Evolutionary conservation across 2,329 filamentous ascomycete genomes (phyloP).

Genomic region (Colletotrichum shisoi): DNA sequence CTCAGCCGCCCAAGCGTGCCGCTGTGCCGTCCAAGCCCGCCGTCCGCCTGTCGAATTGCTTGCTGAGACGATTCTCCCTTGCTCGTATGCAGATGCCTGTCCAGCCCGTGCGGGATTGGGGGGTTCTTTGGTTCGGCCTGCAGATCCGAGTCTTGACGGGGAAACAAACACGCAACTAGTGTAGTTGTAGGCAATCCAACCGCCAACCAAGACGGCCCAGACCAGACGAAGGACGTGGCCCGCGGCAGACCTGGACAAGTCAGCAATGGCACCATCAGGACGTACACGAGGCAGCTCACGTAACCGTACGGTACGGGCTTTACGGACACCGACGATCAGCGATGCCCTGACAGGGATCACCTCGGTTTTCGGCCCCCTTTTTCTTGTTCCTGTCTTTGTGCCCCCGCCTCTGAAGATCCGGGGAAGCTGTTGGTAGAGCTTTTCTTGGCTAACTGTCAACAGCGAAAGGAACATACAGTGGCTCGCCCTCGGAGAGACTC

Average conservation of each 20-base stretch:
- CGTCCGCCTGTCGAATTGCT: not conserved
- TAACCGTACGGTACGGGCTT: too few relatives aligned
- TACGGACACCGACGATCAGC: slow-evolving; percentile 17
- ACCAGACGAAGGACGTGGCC: not conserved
- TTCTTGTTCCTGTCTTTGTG: slow-evolving; percentile 24
- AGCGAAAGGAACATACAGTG: not conserved
- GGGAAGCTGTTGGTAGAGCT: slow-evolving; percentile 32
- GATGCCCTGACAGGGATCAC: slow-evolving; percentile 30
- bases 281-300: not conserved
- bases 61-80: not conserved
- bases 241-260: not conserved
- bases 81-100: slow-evolving; percentile 22
- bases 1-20: slow-evolving; percentile 32
- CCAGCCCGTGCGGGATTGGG: slow-evolving; percentile 23
- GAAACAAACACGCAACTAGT: too few relatives aligned
- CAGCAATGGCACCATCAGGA: slow-evolving; percentile 4
- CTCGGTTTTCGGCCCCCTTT: slow-evolving; percentile 20
- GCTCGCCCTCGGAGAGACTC: not conserved
- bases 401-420: slow-evolving; percentile 32
- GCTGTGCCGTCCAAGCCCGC: slow-evolving; percentile 34
- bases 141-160: slow-evolving; percentile 7
- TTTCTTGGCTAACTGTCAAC: not conserved
- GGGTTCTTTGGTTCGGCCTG: slow-evolving; percentile 26
- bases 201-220: not conserved
- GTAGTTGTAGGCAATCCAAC: too few relatives aligned